Evolutionary conservation across 2,329 filamentous ascomycete species (phyloP).

Genomic region (Penicillium sp.): DNA sequence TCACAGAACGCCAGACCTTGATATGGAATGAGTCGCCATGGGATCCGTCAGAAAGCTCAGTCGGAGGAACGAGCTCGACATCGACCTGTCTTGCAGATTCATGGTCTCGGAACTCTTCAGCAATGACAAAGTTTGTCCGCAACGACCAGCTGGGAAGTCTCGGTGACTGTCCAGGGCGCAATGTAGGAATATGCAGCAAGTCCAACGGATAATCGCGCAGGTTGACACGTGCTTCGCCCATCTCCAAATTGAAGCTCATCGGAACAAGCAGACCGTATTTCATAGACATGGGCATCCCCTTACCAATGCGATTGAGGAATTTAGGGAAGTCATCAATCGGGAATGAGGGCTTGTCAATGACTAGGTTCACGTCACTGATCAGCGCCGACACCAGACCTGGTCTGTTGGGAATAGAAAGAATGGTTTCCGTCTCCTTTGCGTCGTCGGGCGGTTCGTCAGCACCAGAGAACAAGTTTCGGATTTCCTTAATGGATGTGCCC

Average conservation of each 20-base stretch:
- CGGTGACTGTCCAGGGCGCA: constrained; percentile 75
- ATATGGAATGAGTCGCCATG: constrained; percentile 69
- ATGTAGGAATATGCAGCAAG: constrained; percentile 80
- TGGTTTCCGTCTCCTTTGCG: constrained; percentile 74
- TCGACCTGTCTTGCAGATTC: constrained; percentile 77
- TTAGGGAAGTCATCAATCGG: constrained; percentile 74
- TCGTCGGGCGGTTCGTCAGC: constrained; percentile 77
- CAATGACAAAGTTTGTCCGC: constrained; percentile 88
- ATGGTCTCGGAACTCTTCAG: constrained; percentile 81
- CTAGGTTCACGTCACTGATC: constrained; percentile 79
- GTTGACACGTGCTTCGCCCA: constrained; percentile 84
- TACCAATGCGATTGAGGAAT: constrained; percentile 87
- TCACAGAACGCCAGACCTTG: constrained; percentile 84
- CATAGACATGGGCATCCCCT: constrained; percentile 91
- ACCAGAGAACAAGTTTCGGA: constrained; percentile 78
- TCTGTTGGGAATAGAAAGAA: constrained; percentile 79
- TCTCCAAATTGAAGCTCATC: constrained; percentile 82
- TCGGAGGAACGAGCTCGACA: constrained; percentile 78
- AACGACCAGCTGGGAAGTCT: constrained; percentile 78
- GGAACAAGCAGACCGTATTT: constrained; percentile 85
- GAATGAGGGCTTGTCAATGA: constrained; percentile 90
- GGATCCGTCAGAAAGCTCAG: constrained; percentile 55
- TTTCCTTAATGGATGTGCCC: constrained; percentile 70
- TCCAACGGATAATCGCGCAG: constrained; percentile 92
- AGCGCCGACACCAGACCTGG: constrained; percentile 77